Conservation (phyloP, 768 basidiomycete genomes). For the Psilocybe sp. region DNA sequence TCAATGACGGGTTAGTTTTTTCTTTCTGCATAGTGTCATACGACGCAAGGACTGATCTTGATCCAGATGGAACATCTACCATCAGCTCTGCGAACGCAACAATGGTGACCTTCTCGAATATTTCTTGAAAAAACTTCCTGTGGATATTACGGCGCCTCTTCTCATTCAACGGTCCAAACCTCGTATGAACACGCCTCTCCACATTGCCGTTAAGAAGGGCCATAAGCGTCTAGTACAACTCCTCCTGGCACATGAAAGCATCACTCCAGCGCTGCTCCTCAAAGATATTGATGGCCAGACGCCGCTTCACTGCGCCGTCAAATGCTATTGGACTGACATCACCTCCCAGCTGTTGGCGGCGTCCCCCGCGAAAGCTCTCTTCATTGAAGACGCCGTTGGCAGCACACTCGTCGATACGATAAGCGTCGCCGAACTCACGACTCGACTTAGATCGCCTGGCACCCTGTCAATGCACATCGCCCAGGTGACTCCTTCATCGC, state of each 20-base stretch:
- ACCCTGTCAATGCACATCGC: background rate
- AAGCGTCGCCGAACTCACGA: constrained; percentile 22
- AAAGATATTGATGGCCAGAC: constrained; percentile 50
- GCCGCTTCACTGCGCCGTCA: constrained; percentile 48
- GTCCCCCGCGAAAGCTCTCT: constrained; percentile 36
- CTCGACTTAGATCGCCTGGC: constrained; percentile 12
- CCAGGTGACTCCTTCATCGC: background rate
- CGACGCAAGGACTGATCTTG: background rate
- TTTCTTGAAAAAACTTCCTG: constrained; percentile 48
- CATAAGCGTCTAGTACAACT: constrained; percentile 26
- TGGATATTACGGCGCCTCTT: constrained; percentile 40
- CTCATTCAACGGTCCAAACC: constrained; percentile 44
- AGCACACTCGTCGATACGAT: constrained; percentile 39
- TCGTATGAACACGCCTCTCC: constrained; percentile 53
- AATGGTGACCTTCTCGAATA: constrained; percentile 34
- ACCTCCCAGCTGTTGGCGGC: constrained; percentile 35
- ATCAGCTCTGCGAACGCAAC: constrained; percentile 35
- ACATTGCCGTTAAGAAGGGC: constrained; percentile 43
- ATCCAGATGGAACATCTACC: constrained; percentile 56
- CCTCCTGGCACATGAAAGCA: constrained; percentile 31
- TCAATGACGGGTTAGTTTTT: constrained; percentile 39
- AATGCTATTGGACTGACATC: constrained; percentile 29
- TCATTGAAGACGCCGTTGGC: constrained; percentile 50
- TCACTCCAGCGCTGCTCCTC: constrained; percentile 30
- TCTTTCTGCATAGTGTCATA: background rate